A percentile compares a stretch with the other conserved stretches of the same genome.
Conservation (phyloP, 192 early-diverging fungal species). For the Backusella mclennaniae region DNA sequence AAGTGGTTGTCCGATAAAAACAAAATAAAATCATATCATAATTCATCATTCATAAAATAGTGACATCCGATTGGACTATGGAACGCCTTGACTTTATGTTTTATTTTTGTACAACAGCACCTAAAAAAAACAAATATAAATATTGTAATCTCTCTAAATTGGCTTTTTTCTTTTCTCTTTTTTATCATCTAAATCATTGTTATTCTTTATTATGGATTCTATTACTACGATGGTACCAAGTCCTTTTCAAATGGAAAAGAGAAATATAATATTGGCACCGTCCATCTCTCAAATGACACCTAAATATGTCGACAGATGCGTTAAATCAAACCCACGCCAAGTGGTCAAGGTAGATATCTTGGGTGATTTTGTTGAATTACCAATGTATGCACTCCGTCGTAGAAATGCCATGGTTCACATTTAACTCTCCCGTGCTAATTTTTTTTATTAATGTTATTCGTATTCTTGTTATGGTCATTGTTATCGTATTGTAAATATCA, state of each 20-base stretch:
- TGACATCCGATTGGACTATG: too few relatives aligned
- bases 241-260: not conserved
- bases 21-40: too few relatives aligned
- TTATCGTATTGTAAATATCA: not conserved
- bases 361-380: constrained; percentile 13
- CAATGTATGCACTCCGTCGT: constrained; percentile 6
- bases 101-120: too few relatives aligned
- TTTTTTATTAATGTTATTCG: not conserved
- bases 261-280: not conserved
- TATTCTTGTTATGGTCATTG: not conserved
- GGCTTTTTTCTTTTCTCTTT: not conserved
- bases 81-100: too few relatives aligned
- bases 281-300: constrained; percentile 10
- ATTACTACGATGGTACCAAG: not conserved
- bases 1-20: too few relatives aligned
- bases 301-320: constrained; percentile 12
- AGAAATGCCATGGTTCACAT: constrained; percentile 16
- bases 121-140: not conserved
- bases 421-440: not conserved
- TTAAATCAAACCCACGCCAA: constrained; percentile 14
- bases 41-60: too few relatives aligned
- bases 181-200: not conserved
- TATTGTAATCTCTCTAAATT: not conserved
- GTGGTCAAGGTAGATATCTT: constrained; percentile 12
- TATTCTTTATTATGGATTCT: not conserved